Conservation (phyloP, 2,329 filamentous ascomycete genomes). For the Pezicula rhizophila region DNA sequence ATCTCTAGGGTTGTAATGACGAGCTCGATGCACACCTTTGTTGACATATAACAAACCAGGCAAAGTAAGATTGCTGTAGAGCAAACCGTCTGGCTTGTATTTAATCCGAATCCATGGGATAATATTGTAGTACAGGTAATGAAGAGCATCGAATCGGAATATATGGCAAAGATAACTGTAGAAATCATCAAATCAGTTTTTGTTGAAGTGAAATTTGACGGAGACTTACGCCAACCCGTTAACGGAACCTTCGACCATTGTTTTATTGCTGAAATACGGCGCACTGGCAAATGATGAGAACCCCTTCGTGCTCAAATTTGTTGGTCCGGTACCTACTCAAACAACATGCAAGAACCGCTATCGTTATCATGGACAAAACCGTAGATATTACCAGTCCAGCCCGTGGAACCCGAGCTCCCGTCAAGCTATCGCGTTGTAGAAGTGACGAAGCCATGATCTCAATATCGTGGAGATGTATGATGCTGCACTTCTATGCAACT, state of each 20-base stretch:
- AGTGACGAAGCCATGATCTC: no score
- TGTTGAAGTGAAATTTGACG: not conserved
- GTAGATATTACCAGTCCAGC: not conserved
- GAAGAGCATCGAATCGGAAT: not conserved
- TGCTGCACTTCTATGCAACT: no score
- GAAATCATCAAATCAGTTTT: not conserved
- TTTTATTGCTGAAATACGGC: not conserved
- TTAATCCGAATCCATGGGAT: not conserved
- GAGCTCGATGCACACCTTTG: not conserved
- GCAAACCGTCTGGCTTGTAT: not conserved
- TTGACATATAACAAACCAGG: not conserved
- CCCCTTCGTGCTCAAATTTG: not conserved
- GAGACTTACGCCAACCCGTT: not conserved
- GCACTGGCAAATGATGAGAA: not conserved
- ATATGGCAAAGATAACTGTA: not conserved
- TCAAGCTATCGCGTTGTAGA: no score
- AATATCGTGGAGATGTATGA: no score
- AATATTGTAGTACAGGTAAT: not conserved
- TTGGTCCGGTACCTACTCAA: not conserved
- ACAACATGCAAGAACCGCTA: not conserved
- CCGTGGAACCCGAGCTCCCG: not conserved
- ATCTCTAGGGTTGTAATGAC: not conserved
- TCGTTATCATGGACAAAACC: not conserved
- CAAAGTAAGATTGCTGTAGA: not conserved
- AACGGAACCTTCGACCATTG: not conserved